Base-by-base conservation (phyloP, 2,329 filamentous ascomycete species). In the Fusarium mangiferae region DNA sequence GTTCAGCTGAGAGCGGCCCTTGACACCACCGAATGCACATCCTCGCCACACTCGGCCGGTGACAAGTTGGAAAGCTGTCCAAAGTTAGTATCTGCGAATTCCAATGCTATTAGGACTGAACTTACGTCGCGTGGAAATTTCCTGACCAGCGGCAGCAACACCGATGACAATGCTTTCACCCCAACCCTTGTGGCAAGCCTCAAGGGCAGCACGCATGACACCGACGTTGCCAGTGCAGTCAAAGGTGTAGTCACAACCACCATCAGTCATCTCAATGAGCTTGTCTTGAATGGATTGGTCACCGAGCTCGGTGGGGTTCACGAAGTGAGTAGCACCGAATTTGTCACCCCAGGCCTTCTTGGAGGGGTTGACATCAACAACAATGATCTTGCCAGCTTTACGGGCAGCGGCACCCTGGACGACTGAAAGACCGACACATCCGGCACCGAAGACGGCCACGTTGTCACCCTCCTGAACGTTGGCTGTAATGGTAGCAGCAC, bases 101-200 rank as follows among this genome's bases (percentile, higher is more conserved):
- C 26, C 39, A 18, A 17, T 15, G 64, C 30, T 52, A 20, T 12
- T 28, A 38, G 39, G 44, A 15, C 41, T 36, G 26, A 52, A 91
- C 94, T 89, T 88, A 97, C 94, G 95, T 83, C 96, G 90, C 60
- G 96, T 98, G 75, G 92, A 88, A 78, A 98, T 98, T 87, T 98
- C 96, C 86, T 98, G 95, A 59, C 96, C 96, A 67, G 96, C 96
- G 77, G 96, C 96, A 70, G 96, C 96, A 74, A 99, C 96, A 84
- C 96, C 96, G 80, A 99, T 99, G 83, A 99, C 91, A 84, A 99
- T 98, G 82, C 93, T 97, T 89, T 98, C 91, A 80, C 96, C 96
- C 96, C 96, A 99, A 55, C 96, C 96, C 90, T 99, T 99, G 89
- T 99, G 96, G 88, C 95, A 98, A 55, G 96, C 95, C 87, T 99